Evolutionary conservation across 2,329 filamentous ascomycete genomes (phyloP).

Genomic region (Fusarium napiforme): DNA sequence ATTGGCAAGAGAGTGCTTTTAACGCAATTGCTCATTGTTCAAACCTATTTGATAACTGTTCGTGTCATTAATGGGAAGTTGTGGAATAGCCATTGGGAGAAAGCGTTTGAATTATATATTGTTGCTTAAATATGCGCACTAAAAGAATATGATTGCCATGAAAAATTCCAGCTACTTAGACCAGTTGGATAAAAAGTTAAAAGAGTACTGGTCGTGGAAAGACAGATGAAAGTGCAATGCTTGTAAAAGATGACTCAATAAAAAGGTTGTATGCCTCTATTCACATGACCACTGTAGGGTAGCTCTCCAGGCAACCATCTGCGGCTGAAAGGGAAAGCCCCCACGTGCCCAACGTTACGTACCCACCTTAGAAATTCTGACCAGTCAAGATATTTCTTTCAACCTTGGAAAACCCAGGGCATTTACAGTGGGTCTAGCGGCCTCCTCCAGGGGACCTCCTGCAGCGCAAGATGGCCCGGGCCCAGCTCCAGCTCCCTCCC

Average conservation of each 20-base stretch:
- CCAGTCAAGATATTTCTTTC: conserved; percentile 20
- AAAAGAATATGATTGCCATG: too few species aligned
- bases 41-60: conserved; percentile 14
- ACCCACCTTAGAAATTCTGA: conserved; percentile 16
- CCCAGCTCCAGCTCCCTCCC: conserved; percentile 1
- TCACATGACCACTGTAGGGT: conserved; percentile 19
- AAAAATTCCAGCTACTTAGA: too few species aligned
- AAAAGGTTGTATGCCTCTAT: background rate
- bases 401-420: conserved; percentile 11
- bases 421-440: conserved; percentile 25
- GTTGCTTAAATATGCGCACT: background rate
- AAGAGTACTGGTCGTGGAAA: background rate
- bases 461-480: conserved; percentile 3
- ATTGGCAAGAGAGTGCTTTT: background rate
- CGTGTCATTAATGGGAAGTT: conserved; percentile 9
- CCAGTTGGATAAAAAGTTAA: too few species aligned
- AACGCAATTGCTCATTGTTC: conserved; percentile 9
- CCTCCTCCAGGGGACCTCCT: conserved; percentile 31
- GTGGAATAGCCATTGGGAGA: rapidly evolving
- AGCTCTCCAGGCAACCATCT: conserved; percentile 8
- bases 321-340: conserved; percentile 36
- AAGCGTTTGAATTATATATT: background rate
- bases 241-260: background rate
- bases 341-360: conserved; percentile 37
- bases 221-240: background rate